Evolutionary conservation across 805 yeast species (phyloP).

Genomic region (Saitoella complicata): DNA sequence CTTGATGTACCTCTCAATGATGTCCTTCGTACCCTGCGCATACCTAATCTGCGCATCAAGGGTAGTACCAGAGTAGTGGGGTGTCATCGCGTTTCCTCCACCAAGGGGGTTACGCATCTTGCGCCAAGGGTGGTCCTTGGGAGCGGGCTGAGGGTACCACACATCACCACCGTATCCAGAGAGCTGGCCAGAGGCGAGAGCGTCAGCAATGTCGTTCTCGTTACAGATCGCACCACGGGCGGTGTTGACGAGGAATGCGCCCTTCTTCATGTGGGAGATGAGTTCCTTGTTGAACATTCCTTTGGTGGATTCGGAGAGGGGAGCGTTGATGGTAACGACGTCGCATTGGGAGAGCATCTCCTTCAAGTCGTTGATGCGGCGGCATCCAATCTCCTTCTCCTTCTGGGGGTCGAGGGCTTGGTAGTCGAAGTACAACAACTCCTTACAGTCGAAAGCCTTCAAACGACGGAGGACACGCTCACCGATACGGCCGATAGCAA

Average conservation of each 20-base stretch:
- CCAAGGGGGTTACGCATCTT: slow-evolving; percentile 45
- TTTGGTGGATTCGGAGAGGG: slow-evolving; percentile 52
- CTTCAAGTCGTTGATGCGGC: slow-evolving; percentile 36
- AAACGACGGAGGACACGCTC: slow-evolving; percentile 57
- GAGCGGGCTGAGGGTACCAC: slow-evolving; percentile 77
- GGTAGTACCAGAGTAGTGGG: slow-evolving; percentile 66
- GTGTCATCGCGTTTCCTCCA: slow-evolving; percentile 75
- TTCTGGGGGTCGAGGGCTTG: slow-evolving; percentile 46
- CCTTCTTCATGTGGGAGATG: slow-evolving; percentile 53
- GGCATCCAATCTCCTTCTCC: slow-evolving; percentile 48
- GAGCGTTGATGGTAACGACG: slow-evolving; percentile 61
- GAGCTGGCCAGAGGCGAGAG: slow-evolving; percentile 49
- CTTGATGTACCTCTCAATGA: slow-evolving; percentile 45
- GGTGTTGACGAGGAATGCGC: slow-evolving; percentile 60
- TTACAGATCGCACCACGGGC: slow-evolving; percentile 71
- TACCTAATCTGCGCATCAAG: slow-evolving; percentile 67
- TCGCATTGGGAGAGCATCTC: slow-evolving; percentile 52
- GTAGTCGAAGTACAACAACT: slow-evolving; percentile 59
- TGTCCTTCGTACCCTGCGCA: slow-evolving; percentile 50
- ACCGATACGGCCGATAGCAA: slow-evolving; percentile 73
- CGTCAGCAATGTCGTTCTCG: slow-evolving; percentile 60
- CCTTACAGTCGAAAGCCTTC: slow-evolving; percentile 57
- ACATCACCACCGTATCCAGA: slow-evolving; percentile 79
- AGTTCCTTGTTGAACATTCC: slow-evolving; percentile 54
- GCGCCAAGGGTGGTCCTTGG: slow-evolving; percentile 65